Conservation (phyloP, 129 eudicot species). For the Pittosporum tobira region DNA sequence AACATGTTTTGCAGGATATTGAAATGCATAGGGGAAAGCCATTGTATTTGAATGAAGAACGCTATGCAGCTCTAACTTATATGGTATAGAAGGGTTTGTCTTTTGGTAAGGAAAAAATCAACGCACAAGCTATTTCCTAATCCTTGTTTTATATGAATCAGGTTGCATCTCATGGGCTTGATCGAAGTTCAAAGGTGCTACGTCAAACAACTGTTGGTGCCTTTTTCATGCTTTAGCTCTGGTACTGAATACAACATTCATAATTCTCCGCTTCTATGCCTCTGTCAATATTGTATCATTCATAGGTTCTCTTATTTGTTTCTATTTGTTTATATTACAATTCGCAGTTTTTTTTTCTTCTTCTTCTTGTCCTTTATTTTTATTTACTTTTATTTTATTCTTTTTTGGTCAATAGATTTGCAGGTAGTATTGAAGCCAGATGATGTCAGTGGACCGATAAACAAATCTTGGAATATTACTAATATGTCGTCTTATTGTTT, state of each 20-base stretch:
- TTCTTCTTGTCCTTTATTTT: no score
- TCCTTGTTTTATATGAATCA: no score
- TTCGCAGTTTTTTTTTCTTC: no score
- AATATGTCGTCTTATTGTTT: background rate
- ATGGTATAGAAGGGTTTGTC: slow-evolving; percentile 47
- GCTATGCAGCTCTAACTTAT: slow-evolving; percentile 78
- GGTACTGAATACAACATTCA: slow-evolving; percentile 8
- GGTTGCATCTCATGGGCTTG: slow-evolving; percentile 99
- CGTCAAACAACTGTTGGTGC: slow-evolving; percentile 80
- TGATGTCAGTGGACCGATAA: background rate
- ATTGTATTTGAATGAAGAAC: slow-evolving; percentile 71
- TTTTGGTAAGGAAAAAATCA: no score
- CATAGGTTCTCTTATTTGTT: no score
- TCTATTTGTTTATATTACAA: background rate
- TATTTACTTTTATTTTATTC: no score
- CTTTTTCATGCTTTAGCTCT: slow-evolving; percentile 62
- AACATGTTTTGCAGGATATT: slow-evolving; percentile 59
- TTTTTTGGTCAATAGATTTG: background rate
- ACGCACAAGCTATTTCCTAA: no score
- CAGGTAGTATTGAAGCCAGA: background rate
- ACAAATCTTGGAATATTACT: background rate
- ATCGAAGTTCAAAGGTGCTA: slow-evolving; percentile 86
- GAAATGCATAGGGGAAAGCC: slow-evolving; percentile 95
- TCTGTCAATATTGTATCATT: no score
- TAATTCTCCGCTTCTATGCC: background rate